Conservation (phyloP, 495 filamentous ascomycete genomes). For the Penicillium alfredii region DNA sequence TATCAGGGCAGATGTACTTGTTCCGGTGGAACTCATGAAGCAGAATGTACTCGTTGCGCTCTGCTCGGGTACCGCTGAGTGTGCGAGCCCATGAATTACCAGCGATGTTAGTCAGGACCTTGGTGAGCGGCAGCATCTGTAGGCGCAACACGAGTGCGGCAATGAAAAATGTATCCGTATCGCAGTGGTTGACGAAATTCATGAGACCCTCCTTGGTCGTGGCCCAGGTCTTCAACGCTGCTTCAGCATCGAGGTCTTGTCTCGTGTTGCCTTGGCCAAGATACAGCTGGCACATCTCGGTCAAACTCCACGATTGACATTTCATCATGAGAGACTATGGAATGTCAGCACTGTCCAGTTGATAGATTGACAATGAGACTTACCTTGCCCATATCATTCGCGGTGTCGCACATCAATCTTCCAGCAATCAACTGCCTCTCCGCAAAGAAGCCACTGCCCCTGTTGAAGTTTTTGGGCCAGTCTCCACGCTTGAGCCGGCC, state of each 20-base stretch:
- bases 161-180: constrained; percentile 93
- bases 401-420: constrained; percentile 86
- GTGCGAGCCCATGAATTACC: constrained; percentile 98
- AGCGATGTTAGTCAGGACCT: constrained; percentile 91
- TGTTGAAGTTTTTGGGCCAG: constrained; percentile 87
- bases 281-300: constrained; percentile 92
- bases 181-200: constrained; percentile 87
- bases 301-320: constrained; percentile 95
- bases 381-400: constrained; percentile 90
- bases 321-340: constrained; percentile 80
- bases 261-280: constrained; percentile 62
- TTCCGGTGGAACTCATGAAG: constrained; percentile 93
- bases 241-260: constrained; percentile 80
- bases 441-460: constrained; percentile 81
- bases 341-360: constrained; percentile 22
- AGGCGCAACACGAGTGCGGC: constrained; percentile 79
- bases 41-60: constrained; percentile 98
- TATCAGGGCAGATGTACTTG: constrained; percentile 97
- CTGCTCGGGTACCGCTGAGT: constrained; percentile 87
- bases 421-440: constrained; percentile 88
- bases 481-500: constrained; percentile 74
- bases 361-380: constrained; percentile 5
- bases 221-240: constrained; percentile 82
- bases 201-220: constrained; percentile 76
- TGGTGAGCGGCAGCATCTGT: constrained; percentile 89